Percentiles rank a stretch among this genome's conserved stretches.
Evolutionary conservation across 108 stramenopile species (phyloP).

Genomic region (Cyclotella kingstonii): DNA sequence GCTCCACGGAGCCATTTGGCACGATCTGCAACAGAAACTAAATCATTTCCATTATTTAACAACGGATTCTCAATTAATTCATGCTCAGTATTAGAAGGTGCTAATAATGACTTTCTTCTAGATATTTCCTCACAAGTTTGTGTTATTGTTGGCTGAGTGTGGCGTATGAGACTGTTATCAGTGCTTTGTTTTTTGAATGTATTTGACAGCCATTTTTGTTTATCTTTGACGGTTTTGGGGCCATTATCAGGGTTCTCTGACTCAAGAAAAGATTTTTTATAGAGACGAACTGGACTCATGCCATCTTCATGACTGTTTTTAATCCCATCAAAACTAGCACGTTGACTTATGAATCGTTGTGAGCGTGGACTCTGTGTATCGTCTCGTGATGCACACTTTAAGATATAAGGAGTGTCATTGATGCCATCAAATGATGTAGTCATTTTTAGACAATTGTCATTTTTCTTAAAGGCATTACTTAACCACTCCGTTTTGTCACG

Average conservation of each 20-base stretch:
- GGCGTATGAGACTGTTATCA: not conserved
- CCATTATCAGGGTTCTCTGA: slow-evolving; percentile 6
- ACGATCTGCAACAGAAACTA: slow-evolving; percentile 36
- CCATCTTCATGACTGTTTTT: not conserved
- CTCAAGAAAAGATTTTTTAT: slow-evolving; percentile 5
- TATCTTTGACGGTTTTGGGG: slow-evolving; percentile 58
- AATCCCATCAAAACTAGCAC: slow-evolving; percentile 18
- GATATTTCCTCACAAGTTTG: not conserved
- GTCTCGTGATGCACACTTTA: slow-evolving; percentile 8
- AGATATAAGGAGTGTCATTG: not conserved
- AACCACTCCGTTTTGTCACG: slow-evolving; percentile 47
- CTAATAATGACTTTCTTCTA: not conserved
- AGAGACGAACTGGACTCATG: slow-evolving; percentile 16
- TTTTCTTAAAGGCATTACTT: slow-evolving; percentile 38
- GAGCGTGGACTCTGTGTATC: not conserved
- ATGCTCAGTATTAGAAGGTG: not conserved
- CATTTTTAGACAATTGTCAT: slow-evolving; percentile 1
- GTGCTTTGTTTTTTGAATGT: slow-evolving; percentile 54
- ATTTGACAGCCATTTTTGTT: slow-evolving; percentile 64
- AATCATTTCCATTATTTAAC: not conserved
- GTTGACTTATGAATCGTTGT: slow-evolving; percentile 1
- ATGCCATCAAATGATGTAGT: slow-evolving; percentile 17
- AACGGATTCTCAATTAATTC: slow-evolving; percentile 1
- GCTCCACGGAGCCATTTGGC: slow-evolving; percentile 40
- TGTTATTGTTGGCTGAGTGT: not conserved